phyloP scores from a whole-genome alignment of 2,329 filamentous ascomycete genomes.

The Fusarium falciforme region DNA sequence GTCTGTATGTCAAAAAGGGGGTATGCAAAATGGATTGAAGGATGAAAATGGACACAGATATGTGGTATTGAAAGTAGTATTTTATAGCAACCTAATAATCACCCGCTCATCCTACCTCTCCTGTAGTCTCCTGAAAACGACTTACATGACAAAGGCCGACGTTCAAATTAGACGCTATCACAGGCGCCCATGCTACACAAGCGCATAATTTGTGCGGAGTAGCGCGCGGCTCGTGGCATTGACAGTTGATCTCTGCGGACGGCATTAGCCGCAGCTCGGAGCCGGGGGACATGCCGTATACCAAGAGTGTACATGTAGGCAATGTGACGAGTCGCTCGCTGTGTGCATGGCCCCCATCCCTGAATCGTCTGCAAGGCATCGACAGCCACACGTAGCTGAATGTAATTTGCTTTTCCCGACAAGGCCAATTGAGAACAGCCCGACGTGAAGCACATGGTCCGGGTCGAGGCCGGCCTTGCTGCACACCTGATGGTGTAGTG shows the following conservation, averaged over 20 bases:
- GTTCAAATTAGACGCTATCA: neutral
- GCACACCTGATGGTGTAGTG: neutral
- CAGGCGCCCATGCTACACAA: neutral
- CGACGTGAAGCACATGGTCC: neutral
- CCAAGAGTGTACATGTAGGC: neutral
- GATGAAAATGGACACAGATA: neutral
- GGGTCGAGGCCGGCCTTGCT: neutral
- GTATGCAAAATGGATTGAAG: neutral
- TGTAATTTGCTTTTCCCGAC: constrained; percentile 23
- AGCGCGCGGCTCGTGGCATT: neutral
- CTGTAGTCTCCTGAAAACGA: neutral
- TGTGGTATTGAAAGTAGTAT: neutral
- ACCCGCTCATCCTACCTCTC: neutral
- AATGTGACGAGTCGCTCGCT: constrained; percentile 21
- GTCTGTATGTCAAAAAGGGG: neutral
- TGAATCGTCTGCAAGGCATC: constrained; percentile 3
- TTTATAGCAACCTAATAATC: neutral
- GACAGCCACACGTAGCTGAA: neutral
- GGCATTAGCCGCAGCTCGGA: neutral
- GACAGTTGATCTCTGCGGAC: neutral
- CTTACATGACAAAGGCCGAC: neutral
- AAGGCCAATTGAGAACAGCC: neutral
- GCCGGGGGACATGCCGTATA: neutral
- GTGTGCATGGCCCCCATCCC: neutral
- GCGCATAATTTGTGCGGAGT: neutral